These are phyloP conservation scores for Candida corydali DNA, from an alignment of 805 yeast genomes.

Conservation along the genomic window DNA sequence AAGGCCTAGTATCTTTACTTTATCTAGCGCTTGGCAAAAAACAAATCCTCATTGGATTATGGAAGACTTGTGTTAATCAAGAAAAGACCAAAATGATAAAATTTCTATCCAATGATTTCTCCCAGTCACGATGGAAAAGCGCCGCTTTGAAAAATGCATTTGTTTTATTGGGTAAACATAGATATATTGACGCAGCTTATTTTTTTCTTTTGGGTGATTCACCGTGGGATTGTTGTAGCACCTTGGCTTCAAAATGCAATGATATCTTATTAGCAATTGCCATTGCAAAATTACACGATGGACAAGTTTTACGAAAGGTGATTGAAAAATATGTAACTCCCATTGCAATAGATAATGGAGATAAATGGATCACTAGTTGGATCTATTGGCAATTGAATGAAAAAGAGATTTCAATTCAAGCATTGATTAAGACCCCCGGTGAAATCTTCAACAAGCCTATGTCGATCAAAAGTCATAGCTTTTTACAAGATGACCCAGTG, in stretches of 20 bases:
- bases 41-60: slow-evolving; percentile 69
- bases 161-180: slow-evolving; percentile 82
- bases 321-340: slow-evolving; percentile 53
- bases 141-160: slow-evolving; percentile 93
- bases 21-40: slow-evolving; percentile 78
- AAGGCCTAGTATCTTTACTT: slow-evolving; percentile 61
- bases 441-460: slow-evolving; percentile 13
- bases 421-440: slow-evolving; percentile 56
- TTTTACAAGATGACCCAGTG: slow-evolving; percentile 77
- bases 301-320: slow-evolving; percentile 20
- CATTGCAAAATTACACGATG: slow-evolving; percentile 64
- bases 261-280: slow-evolving; percentile 77
- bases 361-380: slow-evolving; percentile 82
- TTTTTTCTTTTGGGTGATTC: slow-evolving; percentile 80
- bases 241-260: slow-evolving; percentile 59
- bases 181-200: slow-evolving; percentile 82
- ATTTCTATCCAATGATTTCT: slow-evolving; percentile 74
- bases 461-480: slow-evolving; percentile 20
- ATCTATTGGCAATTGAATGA: slow-evolving; percentile 59
- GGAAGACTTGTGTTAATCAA: slow-evolving; percentile 76
- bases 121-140: slow-evolving; percentile 69
- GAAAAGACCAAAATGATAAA: slow-evolving; percentile 81
- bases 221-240: slow-evolving; percentile 72
- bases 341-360: slow-evolving; percentile 54
- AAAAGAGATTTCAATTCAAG: slow-evolving; percentile 49